Percentiles rank a stretch among this genome's conserved stretches.
Evolutionary conservation across 176 grass and related monocot species (phyloP).

Genomic region (Rhynchospora tenuis): DNA sequence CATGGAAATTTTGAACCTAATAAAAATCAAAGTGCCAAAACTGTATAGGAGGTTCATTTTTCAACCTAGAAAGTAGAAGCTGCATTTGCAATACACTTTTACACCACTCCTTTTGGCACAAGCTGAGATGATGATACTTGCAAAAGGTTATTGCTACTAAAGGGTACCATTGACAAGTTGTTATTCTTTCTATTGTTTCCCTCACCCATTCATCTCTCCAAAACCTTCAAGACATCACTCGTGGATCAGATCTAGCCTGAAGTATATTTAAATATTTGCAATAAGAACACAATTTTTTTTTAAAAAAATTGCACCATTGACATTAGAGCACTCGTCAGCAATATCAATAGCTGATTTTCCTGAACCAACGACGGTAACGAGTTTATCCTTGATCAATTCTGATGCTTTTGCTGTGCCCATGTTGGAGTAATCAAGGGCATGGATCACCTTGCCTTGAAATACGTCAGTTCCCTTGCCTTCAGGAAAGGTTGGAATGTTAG

Average conservation of each 20-base stretch:
- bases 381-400: conserved; percentile 22
- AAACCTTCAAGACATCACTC: neutral
- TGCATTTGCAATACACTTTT: neutral
- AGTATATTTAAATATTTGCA: neutral
- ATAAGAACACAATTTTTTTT: neutral
- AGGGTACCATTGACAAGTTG: neutral
- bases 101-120: neutral
- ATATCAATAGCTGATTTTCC: conserved; percentile 39
- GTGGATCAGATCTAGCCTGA: neutral
- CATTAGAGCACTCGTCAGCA: conserved; percentile 24
- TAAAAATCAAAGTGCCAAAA: neutral
- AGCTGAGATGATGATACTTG: neutral
- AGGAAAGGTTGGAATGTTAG: conserved; percentile 53
- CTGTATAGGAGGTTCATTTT: neutral
- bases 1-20: conserved; percentile 32
- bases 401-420: conserved; percentile 9
- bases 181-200: neutral
- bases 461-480: conserved; percentile 34
- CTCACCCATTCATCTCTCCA: neutral
- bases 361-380: conserved; percentile 30
- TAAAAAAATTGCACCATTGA: conserved; percentile 26
- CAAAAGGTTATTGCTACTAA: neutral
- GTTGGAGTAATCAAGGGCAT: conserved; percentile 46
- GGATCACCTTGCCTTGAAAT: conserved; percentile 52
- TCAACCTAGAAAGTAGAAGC: neutral